Percentiles rank a stretch among this genome's conserved stretches.
Conservation (phyloP, 768 basidiomycete genomes). For the Kwoniella sp. region DNA sequence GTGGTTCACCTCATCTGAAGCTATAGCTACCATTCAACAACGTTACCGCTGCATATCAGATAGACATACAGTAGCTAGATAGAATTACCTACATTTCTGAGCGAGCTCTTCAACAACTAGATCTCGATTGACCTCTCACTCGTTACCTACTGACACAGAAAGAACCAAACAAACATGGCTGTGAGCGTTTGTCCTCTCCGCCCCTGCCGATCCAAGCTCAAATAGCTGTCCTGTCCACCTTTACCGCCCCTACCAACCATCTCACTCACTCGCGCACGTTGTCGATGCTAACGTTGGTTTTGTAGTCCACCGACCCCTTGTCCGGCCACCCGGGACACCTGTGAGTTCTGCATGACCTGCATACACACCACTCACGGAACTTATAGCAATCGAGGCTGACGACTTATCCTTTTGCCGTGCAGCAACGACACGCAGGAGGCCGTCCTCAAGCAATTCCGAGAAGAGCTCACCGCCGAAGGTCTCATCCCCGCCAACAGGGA, state of each 20-base stretch:
- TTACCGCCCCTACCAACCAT: background rate
- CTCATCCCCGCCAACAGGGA: conserved; percentile 48
- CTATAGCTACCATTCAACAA: background rate
- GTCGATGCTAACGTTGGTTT: background rate
- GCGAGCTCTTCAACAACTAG: no score
- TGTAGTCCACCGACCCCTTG: conserved; percentile 59
- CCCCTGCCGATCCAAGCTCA: background rate
- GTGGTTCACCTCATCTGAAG: no score
- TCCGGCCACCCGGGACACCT: conserved; percentile 83
- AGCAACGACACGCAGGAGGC: conserved; percentile 61
- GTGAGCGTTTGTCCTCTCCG: conserved; percentile 3
- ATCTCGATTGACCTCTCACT: background rate
- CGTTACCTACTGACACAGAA: background rate
- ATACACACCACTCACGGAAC: no score
- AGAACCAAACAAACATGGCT: conserved; percentile 14
- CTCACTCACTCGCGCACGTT: conserved; percentile 1
- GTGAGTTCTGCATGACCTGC: no score
- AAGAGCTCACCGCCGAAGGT: conserved; percentile 61
- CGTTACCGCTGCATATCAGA: no score
- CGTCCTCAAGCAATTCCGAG: conserved; percentile 70
- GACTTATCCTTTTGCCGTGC: background rate
- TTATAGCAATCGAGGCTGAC: background rate
- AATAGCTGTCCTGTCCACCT: background rate
- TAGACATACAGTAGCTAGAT: no score
- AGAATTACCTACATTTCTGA: no score